phyloP scores from a whole-genome alignment of 805 yeast species.

The Barnettozyma wickerhamii region DNA sequence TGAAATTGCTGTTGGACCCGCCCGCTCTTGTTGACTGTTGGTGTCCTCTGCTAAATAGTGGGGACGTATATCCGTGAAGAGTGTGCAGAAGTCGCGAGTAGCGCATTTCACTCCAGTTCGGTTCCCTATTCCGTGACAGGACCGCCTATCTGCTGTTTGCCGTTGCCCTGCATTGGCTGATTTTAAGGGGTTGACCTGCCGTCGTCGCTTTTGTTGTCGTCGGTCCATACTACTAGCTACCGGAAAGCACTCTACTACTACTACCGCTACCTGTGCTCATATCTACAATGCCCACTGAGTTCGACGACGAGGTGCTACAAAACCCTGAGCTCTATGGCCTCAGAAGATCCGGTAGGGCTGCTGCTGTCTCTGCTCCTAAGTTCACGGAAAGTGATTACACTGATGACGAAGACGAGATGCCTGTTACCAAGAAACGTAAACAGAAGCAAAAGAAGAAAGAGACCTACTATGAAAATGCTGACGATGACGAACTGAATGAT shows the following conservation, averaged over 20 bases:
- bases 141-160: not conserved
- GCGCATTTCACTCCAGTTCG: too few species aligned
- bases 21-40: not conserved
- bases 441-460: constrained; percentile 21
- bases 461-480: constrained; percentile 13
- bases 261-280: not conserved
- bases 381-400: constrained; percentile 16
- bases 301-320: constrained; percentile 52
- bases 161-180: not conserved
- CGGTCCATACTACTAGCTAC: not conserved
- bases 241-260: not conserved
- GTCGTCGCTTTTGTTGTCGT: constrained; percentile 2
- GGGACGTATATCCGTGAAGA: not conserved
- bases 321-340: constrained; percentile 84
- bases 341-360: constrained; percentile 55
- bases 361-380: constrained; percentile 18
- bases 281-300: constrained; percentile 23
- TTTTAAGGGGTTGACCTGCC: constrained; percentile 1
- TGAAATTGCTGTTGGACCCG: not conserved
- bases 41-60: not conserved
- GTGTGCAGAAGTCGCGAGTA: not conserved
- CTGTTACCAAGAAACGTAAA: constrained; percentile 19
- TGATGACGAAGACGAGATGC: constrained; percentile 27
- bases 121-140: too few species aligned
- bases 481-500: constrained; percentile 22